A percentile compares a stretch with the other conserved stretches of the same genome.
These are phyloP conservation scores for Coniella vitis DNA, from an alignment of 2,329 filamentous ascomycete genomes.

Conservation along the genomic window DNA sequence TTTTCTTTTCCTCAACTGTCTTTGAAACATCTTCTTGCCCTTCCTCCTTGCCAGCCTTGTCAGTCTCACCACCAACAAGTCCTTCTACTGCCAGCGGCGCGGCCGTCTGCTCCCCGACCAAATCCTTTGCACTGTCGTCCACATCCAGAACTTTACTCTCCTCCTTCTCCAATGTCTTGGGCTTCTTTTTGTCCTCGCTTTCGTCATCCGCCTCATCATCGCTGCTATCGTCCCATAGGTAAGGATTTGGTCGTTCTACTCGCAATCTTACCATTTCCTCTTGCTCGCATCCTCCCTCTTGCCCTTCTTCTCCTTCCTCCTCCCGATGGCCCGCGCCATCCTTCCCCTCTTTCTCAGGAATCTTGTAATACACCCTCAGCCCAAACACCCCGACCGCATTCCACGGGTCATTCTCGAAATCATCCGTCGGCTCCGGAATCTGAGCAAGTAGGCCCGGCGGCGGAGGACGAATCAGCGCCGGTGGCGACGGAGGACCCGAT, in stretches of 20 bases:
- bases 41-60: conserved; percentile 1
- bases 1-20: background rate
- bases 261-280: conserved; percentile 21
- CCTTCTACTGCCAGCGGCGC: conserved; percentile 3
- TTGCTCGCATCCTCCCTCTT: conserved; percentile 6
- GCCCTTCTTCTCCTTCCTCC: conserved; percentile 16
- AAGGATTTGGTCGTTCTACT: conserved; percentile 22
- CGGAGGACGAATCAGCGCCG: conserved; percentile 23
- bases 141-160: conserved; percentile 24
- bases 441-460: too few relatives aligned
- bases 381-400: conserved; percentile 56
- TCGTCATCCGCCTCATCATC: conserved; percentile 21
- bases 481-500: conserved; percentile 6
- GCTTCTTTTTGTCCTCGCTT: conserved; percentile 5
- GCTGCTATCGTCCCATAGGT: conserved; percentile 11
- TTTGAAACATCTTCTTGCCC: background rate
- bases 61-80: background rate
- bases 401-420: conserved; percentile 50
- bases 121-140: conserved; percentile 28
- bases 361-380: conserved; percentile 50
- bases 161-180: conserved; percentile 10
- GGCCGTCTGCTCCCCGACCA: conserved; percentile 4
- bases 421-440: conserved; percentile 30
- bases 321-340: conserved; percentile 5
- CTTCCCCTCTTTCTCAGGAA: conserved; percentile 12